Evolutionary conservation across 2,329 filamentous ascomycete species (phyloP), one percentile per base, ranked within the genome.

Genomic region (Microascus cirrosus): DNA sequence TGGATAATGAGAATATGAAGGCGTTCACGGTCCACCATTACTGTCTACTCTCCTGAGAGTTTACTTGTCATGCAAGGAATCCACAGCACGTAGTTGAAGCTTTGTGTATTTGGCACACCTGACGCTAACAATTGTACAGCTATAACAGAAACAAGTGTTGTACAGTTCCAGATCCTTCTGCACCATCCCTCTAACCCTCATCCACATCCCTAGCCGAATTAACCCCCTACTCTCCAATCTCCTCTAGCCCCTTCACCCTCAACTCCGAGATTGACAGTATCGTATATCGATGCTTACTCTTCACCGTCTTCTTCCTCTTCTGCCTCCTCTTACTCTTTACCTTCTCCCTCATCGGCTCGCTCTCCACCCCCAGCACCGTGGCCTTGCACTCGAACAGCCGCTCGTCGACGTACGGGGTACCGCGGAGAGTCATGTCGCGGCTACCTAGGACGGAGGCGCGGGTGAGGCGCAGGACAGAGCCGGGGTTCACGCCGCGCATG

Each of bases 271-370:
- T 87, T 67, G 85, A 81, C 72, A 99, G 68, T 24, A 96, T 82
- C 2, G 94, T 99, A 72, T 88, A 96, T 66, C 83, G 80, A 69
- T 95, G 90, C 81, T 99, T 96, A 77, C 90, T 96, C 75, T 80
- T 86, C 11, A 94, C 87, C 60, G 81, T 83, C 77, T 85, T 90
- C 55, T 82, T 80, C 68, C 87, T 80, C 67, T 89, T 77, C 71
- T 87, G 87, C 67, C 83, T 88, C 77, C 84, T 75, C 81, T 91
- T 92, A 65, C 82, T 93, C 81, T 93, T 93, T 73, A 89, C 78
- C 75, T 89, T 89, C 64, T 85, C 75, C 59, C 89, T 77, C 74
- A 93, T 70, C 36, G 89, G 89, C 75, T 92, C 89, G 59, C 83
- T 82, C 74, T 97, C 94, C 7, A 87, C 83, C 6, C 91, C 93